These are phyloP conservation scores for Panicum virgatum DNA, from an alignment of 202 grass and related monocot genomes.

Conservation along the genomic window DNA sequence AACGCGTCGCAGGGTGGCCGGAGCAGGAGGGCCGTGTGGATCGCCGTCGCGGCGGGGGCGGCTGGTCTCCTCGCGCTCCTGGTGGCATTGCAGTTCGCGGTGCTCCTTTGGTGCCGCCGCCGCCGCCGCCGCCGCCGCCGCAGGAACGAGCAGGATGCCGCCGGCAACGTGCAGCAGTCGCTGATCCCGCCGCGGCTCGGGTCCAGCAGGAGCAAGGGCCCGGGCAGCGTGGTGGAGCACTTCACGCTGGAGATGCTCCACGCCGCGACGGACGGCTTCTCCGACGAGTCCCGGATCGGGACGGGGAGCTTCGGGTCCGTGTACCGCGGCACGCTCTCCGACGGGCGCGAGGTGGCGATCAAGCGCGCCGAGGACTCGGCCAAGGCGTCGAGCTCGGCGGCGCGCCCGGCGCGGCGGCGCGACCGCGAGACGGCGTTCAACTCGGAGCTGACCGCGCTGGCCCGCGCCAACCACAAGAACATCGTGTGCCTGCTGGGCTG, in stretches of 20 bases:
- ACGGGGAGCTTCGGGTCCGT: conserved; percentile 92
- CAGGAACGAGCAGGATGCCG: neutral
- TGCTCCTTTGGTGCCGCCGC: conserved; percentile 45
- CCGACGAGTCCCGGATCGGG: conserved; percentile 63
- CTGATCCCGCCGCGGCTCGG: conserved; percentile 37
- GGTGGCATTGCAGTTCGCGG: conserved; percentile 32
- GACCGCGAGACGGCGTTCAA: conserved; percentile 76
- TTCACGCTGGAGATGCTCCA: conserved; percentile 56
- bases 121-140: conserved; percentile 24
- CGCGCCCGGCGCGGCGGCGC: conserved; percentile 39
- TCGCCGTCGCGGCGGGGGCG: conserved; percentile 13
- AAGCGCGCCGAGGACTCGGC: conserved; percentile 61
- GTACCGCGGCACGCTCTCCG: conserved; percentile 70
- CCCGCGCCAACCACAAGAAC: conserved; percentile 90
- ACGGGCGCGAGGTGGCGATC: conserved; percentile 74
- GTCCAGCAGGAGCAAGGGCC: too few relatives aligned
- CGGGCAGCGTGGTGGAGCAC: conserved; percentile 64
- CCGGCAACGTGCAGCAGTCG: neutral
- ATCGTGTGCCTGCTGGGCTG: conserved; percentile 86
- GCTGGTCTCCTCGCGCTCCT: conserved; percentile 28
- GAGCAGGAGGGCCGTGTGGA: conserved; percentile 22
- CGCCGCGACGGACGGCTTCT: conserved; percentile 62
- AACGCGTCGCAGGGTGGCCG: neutral
- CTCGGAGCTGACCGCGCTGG: conserved; percentile 78
- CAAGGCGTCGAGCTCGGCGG: conserved; percentile 49